Evolutionary conservation across 768 basidiomycete genomes (phyloP).

Genomic region (Cubamyces sp.): DNA sequence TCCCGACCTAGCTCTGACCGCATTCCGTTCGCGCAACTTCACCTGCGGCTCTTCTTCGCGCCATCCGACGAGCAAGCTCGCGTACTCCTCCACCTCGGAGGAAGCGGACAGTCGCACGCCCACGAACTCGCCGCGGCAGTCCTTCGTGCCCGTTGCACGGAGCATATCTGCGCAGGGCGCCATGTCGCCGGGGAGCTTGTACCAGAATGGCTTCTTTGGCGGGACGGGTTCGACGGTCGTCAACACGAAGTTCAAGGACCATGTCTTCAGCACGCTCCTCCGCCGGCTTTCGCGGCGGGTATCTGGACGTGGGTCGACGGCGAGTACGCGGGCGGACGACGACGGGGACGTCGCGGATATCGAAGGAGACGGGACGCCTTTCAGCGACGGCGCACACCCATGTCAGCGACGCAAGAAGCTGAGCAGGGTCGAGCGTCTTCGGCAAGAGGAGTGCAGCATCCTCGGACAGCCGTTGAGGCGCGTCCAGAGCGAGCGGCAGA

Average conservation of each 20-base stretch:
- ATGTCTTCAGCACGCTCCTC: slow-evolving; percentile 90
- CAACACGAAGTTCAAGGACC: slow-evolving; percentile 93
- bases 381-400: slow-evolving; percentile 23
- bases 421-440: slow-evolving; percentile 44
- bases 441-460: slow-evolving; percentile 44
- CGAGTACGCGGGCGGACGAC: slow-evolving; percentile 36
- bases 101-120: slow-evolving; percentile 30
- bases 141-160: background rate
- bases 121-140: slow-evolving; percentile 33
- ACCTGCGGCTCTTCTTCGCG: slow-evolving; percentile 18
- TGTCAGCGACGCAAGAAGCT: slow-evolving; percentile 46
- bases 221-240: slow-evolving; percentile 93
- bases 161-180: slow-evolving; percentile 14
- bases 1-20: slow-evolving; percentile 58
- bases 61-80: slow-evolving; percentile 28
- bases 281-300: slow-evolving; percentile 66
- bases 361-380: slow-evolving; percentile 39
- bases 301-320: slow-evolving; percentile 27
- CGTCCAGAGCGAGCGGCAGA: slow-evolving; percentile 63
- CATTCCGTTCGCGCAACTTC: slow-evolving; percentile 12
- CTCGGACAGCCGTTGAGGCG: slow-evolving; percentile 53
- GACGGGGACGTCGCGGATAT: slow-evolving; percentile 43
- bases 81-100: slow-evolving; percentile 30
- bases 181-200: slow-evolving; percentile 21
- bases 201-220: slow-evolving; percentile 61